phyloP scores from a whole-genome alignment of 495 filamentous ascomycete genomes.

The Neurospora sp. region DNA sequence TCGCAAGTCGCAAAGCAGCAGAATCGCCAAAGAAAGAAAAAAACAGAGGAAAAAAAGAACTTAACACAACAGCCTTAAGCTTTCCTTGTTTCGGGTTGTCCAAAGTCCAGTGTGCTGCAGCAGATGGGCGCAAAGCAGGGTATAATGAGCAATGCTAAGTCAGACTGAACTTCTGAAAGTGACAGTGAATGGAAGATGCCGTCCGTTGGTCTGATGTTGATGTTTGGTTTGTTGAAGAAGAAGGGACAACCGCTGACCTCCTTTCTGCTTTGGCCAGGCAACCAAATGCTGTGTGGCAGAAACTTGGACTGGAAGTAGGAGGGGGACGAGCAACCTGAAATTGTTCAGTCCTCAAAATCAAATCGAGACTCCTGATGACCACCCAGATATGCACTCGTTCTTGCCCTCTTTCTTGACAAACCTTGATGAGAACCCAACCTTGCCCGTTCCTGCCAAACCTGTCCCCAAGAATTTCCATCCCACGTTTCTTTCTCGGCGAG shows the following conservation, averaged over 20 bases:
- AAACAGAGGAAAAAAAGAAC: slow-evolving; percentile 1
- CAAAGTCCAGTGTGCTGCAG: neutral
- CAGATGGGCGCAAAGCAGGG: slow-evolving; percentile 9
- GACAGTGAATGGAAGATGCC: neutral
- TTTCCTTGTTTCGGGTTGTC: neutral
- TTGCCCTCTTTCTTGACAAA: neutral
- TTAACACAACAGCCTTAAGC: neutral
- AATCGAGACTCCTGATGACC: neutral
- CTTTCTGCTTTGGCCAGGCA: slow-evolving; percentile 1
- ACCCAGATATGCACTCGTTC: neutral
- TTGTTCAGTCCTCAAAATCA: neutral
- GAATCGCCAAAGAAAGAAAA: neutral
- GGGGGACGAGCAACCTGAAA: neutral
- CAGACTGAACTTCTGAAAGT: neutral
- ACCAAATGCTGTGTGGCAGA: neutral
- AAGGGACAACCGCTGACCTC: neutral
- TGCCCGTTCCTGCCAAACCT: neutral
- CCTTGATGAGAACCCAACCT: neutral
- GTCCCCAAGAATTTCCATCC: neutral
- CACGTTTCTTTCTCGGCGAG: neutral
- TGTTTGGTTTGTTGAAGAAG: neutral
- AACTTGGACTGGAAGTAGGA: neutral
- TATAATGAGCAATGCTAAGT: slow-evolving; percentile 13
- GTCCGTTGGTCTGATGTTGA: neutral
- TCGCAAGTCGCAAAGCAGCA: neutral